Conservation (phyloP, 306 rosid species). For the Sicyos edulis region DNA sequence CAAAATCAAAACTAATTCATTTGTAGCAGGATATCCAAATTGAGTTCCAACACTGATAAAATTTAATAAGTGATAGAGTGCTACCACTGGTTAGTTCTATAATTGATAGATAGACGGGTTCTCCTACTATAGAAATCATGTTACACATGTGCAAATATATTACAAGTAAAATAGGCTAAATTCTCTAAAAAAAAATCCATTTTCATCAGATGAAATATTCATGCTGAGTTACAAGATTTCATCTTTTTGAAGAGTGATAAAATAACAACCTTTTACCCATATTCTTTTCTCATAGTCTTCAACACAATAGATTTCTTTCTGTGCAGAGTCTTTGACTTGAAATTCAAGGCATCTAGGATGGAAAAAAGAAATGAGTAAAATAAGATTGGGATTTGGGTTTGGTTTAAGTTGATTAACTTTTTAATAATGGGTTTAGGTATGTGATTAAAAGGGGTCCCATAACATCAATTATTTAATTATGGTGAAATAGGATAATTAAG, state of each 20-base stretch:
- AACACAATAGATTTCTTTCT: not conserved
- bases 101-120: no score
- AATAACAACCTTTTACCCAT: slow-evolving; percentile 5
- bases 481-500: not conserved
- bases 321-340: not conserved
- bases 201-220: slow-evolving; percentile 6
- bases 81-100: no score
- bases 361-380: not conserved
- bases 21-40: no score
- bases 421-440: slow-evolving; percentile 1
- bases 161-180: no score
- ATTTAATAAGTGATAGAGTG: no score
- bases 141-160: no score
- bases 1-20: no score
- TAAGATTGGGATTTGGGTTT: slow-evolving; percentile 14
- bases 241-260: slow-evolving; percentile 11
- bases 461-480: slow-evolving; percentile 16
- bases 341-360: not conserved
- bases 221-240: not conserved
- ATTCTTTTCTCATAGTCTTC: not conserved
- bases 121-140: no score
- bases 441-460: slow-evolving; percentile 21
- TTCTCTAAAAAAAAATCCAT: not conserved
- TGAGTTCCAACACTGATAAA: no score
- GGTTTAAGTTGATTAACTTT: slow-evolving; percentile 1